phyloP scores from a whole-genome alignment of 2,329 filamentous ascomycete genomes.

The Cytospora schulzeri region DNA sequence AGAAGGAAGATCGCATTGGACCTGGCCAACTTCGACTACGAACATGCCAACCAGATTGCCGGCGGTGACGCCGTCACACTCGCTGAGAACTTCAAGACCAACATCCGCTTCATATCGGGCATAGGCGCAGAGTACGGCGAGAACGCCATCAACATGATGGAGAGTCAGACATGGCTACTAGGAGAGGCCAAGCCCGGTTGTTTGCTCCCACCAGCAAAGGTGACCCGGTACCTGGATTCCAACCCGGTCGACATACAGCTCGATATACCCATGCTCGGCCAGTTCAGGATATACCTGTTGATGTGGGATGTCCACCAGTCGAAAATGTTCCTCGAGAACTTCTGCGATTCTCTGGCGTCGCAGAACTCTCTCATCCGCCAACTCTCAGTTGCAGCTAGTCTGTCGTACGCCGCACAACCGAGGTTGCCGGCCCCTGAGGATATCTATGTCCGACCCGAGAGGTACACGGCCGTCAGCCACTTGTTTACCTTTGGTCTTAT shows the following conservation, averaged over 20 bases:
- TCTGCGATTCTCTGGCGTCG: conserved; percentile 58
- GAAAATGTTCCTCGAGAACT: conserved; percentile 58
- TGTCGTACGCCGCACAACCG: conserved; percentile 64
- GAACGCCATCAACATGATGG: conserved; percentile 52
- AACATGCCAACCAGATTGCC: conserved; percentile 52
- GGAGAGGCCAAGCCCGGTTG: conserved; percentile 57
- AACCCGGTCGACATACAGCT: conserved; percentile 78
- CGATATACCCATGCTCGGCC: conserved; percentile 75
- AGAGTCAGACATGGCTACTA: conserved; percentile 44
- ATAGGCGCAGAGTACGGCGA: conserved; percentile 61
- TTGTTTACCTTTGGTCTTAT: conserved; percentile 71
- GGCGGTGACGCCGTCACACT: conserved; percentile 60
- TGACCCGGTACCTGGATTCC: conserved; percentile 74
- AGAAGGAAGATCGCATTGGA: conserved; percentile 49
- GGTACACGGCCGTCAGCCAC: conserved; percentile 69
- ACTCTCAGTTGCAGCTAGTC: conserved; percentile 58
- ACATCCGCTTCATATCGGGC: conserved; percentile 69
- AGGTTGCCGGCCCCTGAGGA: conserved; percentile 62
- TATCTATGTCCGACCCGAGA: conserved; percentile 65
- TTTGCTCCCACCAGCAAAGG: conserved; percentile 67
- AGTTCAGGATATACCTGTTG: conserved; percentile 76
- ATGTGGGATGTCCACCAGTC: conserved; percentile 61
- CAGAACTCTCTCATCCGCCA: conserved; percentile 59
- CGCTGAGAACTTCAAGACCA: conserved; percentile 65
- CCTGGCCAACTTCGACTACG: conserved; percentile 51